Evolutionary conservation across 2,329 filamentous ascomycete genomes (phyloP), one percentile per base, ranked within the genome.

Genomic region (Sphaerulina vaccinii): DNA sequence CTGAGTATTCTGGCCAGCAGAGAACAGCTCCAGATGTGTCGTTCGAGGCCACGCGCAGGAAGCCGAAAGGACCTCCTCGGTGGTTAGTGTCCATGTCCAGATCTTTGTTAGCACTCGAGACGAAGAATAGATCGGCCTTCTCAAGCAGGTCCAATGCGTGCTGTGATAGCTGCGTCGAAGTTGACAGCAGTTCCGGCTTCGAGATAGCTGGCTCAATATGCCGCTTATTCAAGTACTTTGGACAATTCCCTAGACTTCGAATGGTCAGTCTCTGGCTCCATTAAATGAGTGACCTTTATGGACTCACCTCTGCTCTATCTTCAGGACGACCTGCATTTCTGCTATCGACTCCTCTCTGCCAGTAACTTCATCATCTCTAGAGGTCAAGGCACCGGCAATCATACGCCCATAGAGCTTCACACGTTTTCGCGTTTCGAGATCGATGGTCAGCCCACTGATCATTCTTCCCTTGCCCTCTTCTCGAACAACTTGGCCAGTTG

Each of bases 161-260:
- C 6, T 66, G 61, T 0, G 79, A 70, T 3, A 91, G 70, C 3
- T 72, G 69, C 2, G 75, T 58, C 2, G 70, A 72, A 19, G 74
- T 66, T 0, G 78, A 78, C 1, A 80, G 52, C 1, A 84, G 67
- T 40, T 69, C 69, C 8, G 87, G 81, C 11, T 74, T 65, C 2
- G 86, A 78, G 0, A 74, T 55, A 38, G 79, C 77, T 4, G 79
- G 76, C 2, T 70, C 65, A 33, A 95, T 81, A 1, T 74, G 72
- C 65, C 87, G 90, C 62, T 81, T 82, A 68, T 92, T 93, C 27
- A 95, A 67, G 62, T 95, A 95, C 69, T 95, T 95, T 1, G 90
- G 89, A 62, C 89, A 95, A 62, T 93, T 95, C 0, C 88, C 81
- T 7, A 95, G 64, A 58, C 83, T 87, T 68, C n/a, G n/a, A n/a